A percentile compares a stretch with the other conserved stretches of the same genome.
Evolutionary conservation across 106 monocot species (phyloP).

Genomic region (Dioscorea zingiberensis): DNA sequence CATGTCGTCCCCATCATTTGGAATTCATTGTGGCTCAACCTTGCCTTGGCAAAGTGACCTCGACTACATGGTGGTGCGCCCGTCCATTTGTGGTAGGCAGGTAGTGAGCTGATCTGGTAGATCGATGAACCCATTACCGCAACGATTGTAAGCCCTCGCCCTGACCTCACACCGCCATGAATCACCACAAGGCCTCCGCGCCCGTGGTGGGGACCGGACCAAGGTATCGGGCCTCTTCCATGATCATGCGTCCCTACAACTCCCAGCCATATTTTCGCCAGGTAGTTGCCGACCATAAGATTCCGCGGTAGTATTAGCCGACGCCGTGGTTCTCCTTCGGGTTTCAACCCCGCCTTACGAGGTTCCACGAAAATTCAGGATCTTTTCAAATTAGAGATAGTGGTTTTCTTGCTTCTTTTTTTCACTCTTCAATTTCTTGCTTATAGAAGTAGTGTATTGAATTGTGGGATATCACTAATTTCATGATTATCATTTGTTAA

Average conservation of each 20-base stretch:
- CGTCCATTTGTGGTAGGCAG: constrained; percentile 8
- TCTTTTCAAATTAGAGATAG: neutral
- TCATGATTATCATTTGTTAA: no score
- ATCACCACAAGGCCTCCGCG: neutral
- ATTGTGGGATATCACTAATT: no score
- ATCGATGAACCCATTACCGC: neutral
- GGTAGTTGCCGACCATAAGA: neutral
- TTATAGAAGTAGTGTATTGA: no score
- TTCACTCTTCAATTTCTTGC: no score
- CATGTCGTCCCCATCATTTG: neutral
- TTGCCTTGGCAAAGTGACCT: neutral
- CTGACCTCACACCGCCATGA: constrained; percentile 7
- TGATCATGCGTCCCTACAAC: neutral
- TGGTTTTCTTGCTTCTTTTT: neutral
- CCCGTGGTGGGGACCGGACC: no score
- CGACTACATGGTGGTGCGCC: constrained; percentile 4
- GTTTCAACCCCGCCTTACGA: constrained; percentile 8
- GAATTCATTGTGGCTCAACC: neutral
- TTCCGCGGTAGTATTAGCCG: neutral
- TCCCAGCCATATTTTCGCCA: neutral
- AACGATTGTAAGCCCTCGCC: neutral
- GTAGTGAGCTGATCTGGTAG: constrained; percentile 16
- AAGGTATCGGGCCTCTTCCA: constrained; percentile 1
- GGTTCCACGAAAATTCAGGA: constrained; percentile 20
- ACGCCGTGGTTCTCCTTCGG: constrained; percentile 7